Percentiles rank a stretch among this genome's conserved stretches.
These are phyloP conservation scores for Selaginella moellendorffii DNA, from an alignment of 75 land plant genomes.

Conservation along the genomic window DNA sequence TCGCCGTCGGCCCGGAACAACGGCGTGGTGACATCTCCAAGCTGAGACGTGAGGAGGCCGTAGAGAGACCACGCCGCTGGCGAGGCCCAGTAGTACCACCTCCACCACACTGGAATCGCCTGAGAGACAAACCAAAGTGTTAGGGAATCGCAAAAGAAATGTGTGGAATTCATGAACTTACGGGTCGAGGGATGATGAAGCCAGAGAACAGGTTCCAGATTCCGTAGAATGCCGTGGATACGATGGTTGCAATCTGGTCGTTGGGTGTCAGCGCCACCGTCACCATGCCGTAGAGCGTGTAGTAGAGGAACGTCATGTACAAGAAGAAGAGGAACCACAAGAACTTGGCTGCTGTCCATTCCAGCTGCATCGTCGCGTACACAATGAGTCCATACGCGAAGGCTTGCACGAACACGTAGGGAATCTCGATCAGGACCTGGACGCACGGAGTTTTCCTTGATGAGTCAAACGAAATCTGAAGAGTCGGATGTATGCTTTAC, in stretches of 20 bases:
- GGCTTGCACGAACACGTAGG: neutral
- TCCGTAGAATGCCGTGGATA: neutral
- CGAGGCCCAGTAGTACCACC: conserved; percentile 39
- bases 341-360: neutral
- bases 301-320: neutral
- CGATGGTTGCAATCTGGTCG: neutral
- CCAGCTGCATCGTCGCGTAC: neutral
- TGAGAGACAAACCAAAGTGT: no score
- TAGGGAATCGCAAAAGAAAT: no score
- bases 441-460: no score
- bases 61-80: conserved; percentile 33
- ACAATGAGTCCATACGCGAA: neutral
- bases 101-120: conserved; percentile 44
- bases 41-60: conserved; percentile 34
- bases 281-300: neutral
- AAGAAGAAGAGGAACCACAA: neutral
- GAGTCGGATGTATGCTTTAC: no score
- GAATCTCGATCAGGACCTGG: neutral
- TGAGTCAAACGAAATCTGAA: no score
- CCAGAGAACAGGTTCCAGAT: neutral
- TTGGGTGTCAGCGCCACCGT: neutral
- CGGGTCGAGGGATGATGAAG: neutral
- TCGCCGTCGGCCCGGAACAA: conserved; percentile 6
- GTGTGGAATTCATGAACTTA: neutral
- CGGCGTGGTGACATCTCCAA: conserved; percentile 10